phyloP scores from a whole-genome alignment of 371 early-diverging fungal genomes.

The Rhizomucor miehei region DNA sequence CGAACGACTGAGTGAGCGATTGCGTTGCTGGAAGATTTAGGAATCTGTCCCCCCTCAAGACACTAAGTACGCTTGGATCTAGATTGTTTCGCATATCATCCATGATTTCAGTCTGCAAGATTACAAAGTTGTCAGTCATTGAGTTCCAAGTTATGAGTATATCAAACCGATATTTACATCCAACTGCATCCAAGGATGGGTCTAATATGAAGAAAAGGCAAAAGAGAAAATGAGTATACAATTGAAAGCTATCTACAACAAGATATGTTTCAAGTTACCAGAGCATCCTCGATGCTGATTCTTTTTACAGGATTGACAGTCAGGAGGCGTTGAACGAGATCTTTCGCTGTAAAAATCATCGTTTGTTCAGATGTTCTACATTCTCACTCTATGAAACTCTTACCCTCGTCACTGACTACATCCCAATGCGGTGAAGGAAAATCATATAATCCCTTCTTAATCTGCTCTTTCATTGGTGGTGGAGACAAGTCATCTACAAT shows the following conservation, averaged over 20 bases:
- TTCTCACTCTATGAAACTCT: background rate
- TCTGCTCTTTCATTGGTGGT: constrained; percentile 55
- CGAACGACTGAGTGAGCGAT: no score
- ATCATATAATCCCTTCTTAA: constrained; percentile 72
- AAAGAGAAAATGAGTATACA: background rate
- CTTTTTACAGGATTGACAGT: constrained; percentile 48
- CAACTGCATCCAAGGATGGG: constrained; percentile 8
- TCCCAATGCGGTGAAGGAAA: constrained; percentile 89
- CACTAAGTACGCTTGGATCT: no score
- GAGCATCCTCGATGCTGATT: constrained; percentile 41
- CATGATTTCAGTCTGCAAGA: no score
- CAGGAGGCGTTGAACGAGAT: constrained; percentile 57
- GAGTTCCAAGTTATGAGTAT: no score
- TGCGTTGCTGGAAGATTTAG: no score
- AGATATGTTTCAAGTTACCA: background rate
- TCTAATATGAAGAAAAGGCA: no score
- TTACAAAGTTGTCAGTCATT: no score
- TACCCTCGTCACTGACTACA: constrained; percentile 67
- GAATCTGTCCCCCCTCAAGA: no score
- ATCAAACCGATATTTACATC: background rate
- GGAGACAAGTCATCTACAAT: constrained; percentile 17
- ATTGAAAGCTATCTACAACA: background rate
- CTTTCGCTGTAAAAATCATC: constrained; percentile 42
- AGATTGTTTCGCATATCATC: no score
- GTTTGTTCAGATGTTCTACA: background rate